Conservation (phyloP, 2,329 filamentous ascomycete species). For the Ophiostoma sp. region DNA sequence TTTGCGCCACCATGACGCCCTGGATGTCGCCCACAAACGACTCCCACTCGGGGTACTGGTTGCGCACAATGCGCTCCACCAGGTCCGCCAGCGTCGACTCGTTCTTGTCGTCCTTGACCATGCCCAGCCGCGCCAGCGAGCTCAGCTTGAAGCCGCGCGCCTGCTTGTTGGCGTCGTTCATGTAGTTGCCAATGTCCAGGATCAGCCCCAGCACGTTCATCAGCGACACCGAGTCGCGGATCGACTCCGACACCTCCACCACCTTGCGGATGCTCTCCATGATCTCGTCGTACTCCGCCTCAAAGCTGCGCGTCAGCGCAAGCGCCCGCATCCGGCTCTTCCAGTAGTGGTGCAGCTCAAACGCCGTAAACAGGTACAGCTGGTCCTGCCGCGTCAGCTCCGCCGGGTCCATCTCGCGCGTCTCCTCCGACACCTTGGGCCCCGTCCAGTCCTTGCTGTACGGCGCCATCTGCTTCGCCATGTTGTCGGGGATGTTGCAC, state of each 20-base stretch:
- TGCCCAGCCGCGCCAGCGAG: slow-evolving; percentile 82
- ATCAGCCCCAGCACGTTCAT: slow-evolving; percentile 97
- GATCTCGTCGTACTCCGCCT: slow-evolving; percentile 87
- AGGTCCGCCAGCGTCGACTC: slow-evolving; percentile 92
- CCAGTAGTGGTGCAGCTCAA: slow-evolving; percentile 96
- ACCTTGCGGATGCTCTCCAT: slow-evolving; percentile 78
- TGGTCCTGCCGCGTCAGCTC: slow-evolving; percentile 95
- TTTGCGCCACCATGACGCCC: slow-evolving; percentile 72
- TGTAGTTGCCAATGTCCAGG: slow-evolving; percentile 97
- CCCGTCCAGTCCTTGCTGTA: slow-evolving; percentile 97
- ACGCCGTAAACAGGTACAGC: slow-evolving; percentile 88
- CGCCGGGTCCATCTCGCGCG: slow-evolving; percentile 75
- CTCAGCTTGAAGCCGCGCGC: slow-evolving; percentile 96
- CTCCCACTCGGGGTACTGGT: slow-evolving; percentile 95
- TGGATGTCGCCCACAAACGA: slow-evolving; percentile 77
- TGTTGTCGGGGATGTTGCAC: slow-evolving; percentile 87
- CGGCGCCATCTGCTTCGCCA: slow-evolving; percentile 82
- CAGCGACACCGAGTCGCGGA: slow-evolving; percentile 84
- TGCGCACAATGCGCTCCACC: slow-evolving; percentile 91
- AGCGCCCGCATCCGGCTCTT: slow-evolving; percentile 94
- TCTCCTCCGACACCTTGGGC: slow-evolving; percentile 69
- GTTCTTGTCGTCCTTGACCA: slow-evolving; percentile 99
- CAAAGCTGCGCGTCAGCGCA: slow-evolving; percentile 74
- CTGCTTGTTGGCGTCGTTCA: slow-evolving; percentile 99
- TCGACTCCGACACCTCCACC: slow-evolving; percentile 78